Evolutionary conservation across 2,329 filamentous ascomycete species (phyloP).

Genomic region (Chaetomium strumarium): DNA sequence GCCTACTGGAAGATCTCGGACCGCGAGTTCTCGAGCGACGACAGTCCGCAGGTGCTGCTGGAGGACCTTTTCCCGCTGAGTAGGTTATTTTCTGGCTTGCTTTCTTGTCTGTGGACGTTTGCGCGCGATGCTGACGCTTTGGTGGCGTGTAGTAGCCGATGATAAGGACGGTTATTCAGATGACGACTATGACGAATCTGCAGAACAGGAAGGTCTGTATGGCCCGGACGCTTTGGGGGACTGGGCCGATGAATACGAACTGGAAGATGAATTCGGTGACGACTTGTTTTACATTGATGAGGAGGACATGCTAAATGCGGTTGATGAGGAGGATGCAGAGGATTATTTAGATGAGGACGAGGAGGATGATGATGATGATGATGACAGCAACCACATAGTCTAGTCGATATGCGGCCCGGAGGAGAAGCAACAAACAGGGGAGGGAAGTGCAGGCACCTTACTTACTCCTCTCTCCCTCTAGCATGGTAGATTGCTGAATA

Average conservation of each 20-base stretch:
- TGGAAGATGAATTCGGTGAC: constrained; percentile 9
- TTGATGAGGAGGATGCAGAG: background rate
- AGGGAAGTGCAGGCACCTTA: too few relatives aligned
- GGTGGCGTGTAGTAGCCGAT: constrained; percentile 13
- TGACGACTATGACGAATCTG: constrained; percentile 10
- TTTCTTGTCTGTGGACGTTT: constrained; percentile 3
- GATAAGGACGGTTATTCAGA: constrained; percentile 19
- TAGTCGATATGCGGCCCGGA: background rate
- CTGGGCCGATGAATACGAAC: constrained; percentile 11
- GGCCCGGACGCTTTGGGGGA: background rate
- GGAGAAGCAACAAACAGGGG: background rate
- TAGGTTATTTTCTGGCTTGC: constrained; percentile 14
- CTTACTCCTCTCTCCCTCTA: too few relatives aligned
- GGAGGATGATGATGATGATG: constrained; percentile 17
- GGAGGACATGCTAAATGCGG: constrained; percentile 3
- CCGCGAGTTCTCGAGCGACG: constrained; percentile 27
- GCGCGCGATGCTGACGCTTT: background rate
- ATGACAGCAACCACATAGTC: background rate
- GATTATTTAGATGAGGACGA: background rate
- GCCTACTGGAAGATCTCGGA: constrained; percentile 72
- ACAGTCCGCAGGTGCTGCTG: constrained; percentile 29
- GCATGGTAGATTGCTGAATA: too few relatives aligned
- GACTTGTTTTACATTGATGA: constrained; percentile 19
- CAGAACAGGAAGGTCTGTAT: too few relatives aligned
- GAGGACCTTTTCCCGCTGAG: constrained; percentile 26